Base-by-base conservation (phyloP, 257 asterid species). In the Verbascum thapsus region DNA sequence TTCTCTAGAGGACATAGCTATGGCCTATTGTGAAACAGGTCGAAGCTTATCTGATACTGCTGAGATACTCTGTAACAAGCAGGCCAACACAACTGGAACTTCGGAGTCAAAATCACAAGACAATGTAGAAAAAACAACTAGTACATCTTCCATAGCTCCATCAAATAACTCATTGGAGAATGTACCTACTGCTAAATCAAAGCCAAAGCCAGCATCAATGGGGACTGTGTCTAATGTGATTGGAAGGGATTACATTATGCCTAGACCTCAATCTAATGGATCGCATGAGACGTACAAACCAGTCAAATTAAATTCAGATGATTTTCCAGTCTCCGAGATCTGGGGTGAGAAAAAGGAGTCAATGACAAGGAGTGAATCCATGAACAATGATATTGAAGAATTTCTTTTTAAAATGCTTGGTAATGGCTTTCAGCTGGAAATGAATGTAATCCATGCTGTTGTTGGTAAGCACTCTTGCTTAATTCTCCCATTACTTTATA, bases 321-420 rank as follows among this genome's bases (percentile, higher is more conserved):
- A 88, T 48, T 50, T 81, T 72, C 81, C 88, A 2, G 74, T 26
- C 18, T 70, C 92, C 38, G 83, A 70, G 66, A 67, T 88, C 63
- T 81, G 87, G 90, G 76, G 75, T 23, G 90, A 86, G 78, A 80
- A 75, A 34, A 76, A 62, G 35, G 71, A 69, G 42, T 17, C 56
- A 5, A 68, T 69, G 8, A 30, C 79, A 1, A 69, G 38, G 47
- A 61, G 67, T 54, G 82, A 82, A 50, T 63, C 77, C 72, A 73
- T 83, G 81, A 73, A 65, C 35, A 19, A 17, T 7, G 87, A 81
- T 54, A 26, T 78, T 7, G 85, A 73, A 72, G 91, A 81, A 13
- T 86, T 92, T 67, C 82, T 92, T 42, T 82, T 53, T 44, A 63
- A 76, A 72, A 85, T 92, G 91, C 97, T 92, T 58, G 91, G 92